These are phyloP conservation scores for Aspergillus funiculosus DNA, from an alignment of 495 filamentous ascomycete species.

Conservation along the genomic window DNA sequence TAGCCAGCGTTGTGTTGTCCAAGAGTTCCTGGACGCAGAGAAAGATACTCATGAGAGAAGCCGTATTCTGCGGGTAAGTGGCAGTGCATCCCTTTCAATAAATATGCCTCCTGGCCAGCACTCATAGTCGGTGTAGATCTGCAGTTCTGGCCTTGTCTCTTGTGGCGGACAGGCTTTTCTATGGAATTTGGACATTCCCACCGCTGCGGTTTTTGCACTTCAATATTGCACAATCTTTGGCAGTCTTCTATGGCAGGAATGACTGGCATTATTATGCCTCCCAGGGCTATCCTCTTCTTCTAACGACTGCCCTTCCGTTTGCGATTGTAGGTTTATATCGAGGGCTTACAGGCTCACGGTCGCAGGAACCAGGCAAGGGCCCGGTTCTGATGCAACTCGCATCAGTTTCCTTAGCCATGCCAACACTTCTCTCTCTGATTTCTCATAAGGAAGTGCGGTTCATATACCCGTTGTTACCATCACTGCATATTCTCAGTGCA, in stretches of 20 bases:
- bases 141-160: constrained; percentile 56
- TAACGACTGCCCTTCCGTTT: constrained; percentile 79
- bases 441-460: constrained; percentile 98
- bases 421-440: constrained; percentile 63
- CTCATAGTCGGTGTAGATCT: constrained; percentile 33
- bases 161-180: constrained; percentile 74
- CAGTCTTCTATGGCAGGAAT: constrained; percentile 90
- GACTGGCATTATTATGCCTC: constrained; percentile 88
- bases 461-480: constrained; percentile 86
- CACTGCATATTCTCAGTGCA: constrained; percentile 74
- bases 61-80: constrained; percentile 61
- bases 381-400: constrained; percentile 53
- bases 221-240: constrained; percentile 80
- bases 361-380: constrained; percentile 21
- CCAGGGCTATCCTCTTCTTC: constrained; percentile 81
- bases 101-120: neutral
- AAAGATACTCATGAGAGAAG: constrained; percentile 54
- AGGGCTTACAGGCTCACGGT: constrained; percentile 31
- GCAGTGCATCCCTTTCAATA: neutral
- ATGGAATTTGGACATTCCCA: constrained; percentile 83
- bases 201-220: constrained; percentile 85
- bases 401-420: constrained; percentile 53
- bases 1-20: constrained; percentile 44
- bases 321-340: constrained; percentile 59
- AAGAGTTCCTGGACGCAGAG: constrained; percentile 38